phyloP scores from a whole-genome alignment of 208 protist genomes.

The Crithidia bombi region DNA sequence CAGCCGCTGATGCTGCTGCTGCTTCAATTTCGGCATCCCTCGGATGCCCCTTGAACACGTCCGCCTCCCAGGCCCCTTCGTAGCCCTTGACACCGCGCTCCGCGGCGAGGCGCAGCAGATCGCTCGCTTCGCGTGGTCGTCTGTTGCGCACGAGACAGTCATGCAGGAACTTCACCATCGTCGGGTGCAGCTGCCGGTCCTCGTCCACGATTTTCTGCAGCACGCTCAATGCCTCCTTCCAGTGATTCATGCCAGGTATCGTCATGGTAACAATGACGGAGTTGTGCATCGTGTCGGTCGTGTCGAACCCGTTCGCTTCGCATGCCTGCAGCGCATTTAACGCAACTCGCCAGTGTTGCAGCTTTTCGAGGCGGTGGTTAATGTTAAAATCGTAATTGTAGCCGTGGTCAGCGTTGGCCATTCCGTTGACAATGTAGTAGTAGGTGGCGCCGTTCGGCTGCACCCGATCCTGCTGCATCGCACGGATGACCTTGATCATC shows the following conservation, averaged over 20 bases:
- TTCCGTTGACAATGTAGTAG: conserved; percentile 93
- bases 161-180: conserved; percentile 86
- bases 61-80: conserved; percentile 80
- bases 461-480: conserved; percentile 89
- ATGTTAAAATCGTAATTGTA: conserved; percentile 93
- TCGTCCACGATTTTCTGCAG: conserved; percentile 82
- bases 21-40: conserved; percentile 49
- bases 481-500: conserved; percentile 85
- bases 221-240: conserved; percentile 67
- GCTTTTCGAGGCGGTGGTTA: conserved; percentile 83
- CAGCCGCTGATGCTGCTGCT: too few relatives aligned
- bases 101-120: conserved; percentile 71
- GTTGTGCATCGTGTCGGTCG: conserved; percentile 93
- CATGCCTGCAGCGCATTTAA: conserved; percentile 84
- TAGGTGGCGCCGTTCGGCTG: conserved; percentile 90
- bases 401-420: conserved; percentile 92
- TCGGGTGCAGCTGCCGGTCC: conserved; percentile 83
- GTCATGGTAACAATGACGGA: conserved; percentile 88
- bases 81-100: conserved; percentile 81
- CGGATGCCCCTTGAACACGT: conserved; percentile 75
- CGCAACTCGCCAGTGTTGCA: conserved; percentile 92
- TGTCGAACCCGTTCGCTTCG: conserved; percentile 90
- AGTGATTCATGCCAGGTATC: conserved; percentile 89
- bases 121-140: conserved; percentile 82
- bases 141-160: conserved; percentile 89